Evolutionary conservation across 2,329 filamentous ascomycete genomes (phyloP).

Genomic region (Stagonosporopsis rhizophila): DNA sequence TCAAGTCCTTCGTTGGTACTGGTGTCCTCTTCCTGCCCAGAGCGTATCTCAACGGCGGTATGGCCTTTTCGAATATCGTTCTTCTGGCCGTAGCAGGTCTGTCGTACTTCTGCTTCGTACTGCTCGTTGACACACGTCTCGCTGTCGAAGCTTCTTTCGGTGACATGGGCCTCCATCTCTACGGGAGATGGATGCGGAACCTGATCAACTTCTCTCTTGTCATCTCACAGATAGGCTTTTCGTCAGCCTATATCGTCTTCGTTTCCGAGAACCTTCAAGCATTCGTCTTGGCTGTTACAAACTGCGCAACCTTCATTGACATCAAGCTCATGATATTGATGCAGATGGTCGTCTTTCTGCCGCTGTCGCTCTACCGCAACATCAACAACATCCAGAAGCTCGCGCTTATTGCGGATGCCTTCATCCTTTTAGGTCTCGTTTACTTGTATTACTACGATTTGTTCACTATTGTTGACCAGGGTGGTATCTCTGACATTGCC

Average conservation of each 20-base stretch:
- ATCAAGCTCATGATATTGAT: conserved; percentile 91
- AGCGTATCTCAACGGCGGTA: conserved; percentile 94
- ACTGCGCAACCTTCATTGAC: conserved; percentile 84
- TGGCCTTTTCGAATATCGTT: conserved; percentile 94
- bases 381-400: conserved; percentile 98
- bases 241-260: conserved; percentile 95
- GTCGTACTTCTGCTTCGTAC: conserved; percentile 97
- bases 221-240: conserved; percentile 93
- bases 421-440: conserved; percentile 89
- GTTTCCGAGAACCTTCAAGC: conserved; percentile 95
- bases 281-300: conserved; percentile 87
- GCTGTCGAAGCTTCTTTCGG: conserved; percentile 94
- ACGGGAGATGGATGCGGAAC: conserved; percentile 86
- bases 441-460: conserved; percentile 98
- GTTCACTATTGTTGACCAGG: conserved; percentile 74
- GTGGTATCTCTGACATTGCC: conserved; percentile 82
- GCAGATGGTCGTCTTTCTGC: conserved; percentile 94
- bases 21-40: conserved; percentile 92
- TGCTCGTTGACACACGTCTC: conserved; percentile 85
- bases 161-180: conserved; percentile 91
- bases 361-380: conserved; percentile 90
- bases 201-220: conserved; percentile 92
- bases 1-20: conserved; percentile 98
- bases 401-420: conserved; percentile 89
- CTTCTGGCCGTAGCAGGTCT: conserved; percentile 83